Evolutionary conservation across 1,284 basidiomycete genomes (phyloP).

Genomic region (Boletus subluridellus): DNA sequence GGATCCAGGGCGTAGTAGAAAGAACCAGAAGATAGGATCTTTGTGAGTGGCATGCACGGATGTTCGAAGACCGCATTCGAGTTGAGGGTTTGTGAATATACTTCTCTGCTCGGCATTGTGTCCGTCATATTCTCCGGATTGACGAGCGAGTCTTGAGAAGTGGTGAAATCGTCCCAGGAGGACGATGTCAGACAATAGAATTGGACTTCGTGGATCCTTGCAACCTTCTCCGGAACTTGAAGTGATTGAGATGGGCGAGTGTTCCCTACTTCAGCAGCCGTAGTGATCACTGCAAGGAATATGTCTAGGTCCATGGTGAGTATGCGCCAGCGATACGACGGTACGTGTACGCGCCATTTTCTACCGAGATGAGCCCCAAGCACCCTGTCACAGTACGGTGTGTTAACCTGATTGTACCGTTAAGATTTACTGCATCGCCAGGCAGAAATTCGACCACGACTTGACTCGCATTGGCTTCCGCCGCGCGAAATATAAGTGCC

Average conservation of each 20-base stretch:
- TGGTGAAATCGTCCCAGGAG: conserved; percentile 65
- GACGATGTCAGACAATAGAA: conserved; percentile 73
- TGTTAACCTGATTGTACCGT: conserved; percentile 58
- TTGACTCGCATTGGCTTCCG: conserved; percentile 53
- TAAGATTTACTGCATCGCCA: conserved; percentile 66
- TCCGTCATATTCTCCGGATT: conserved; percentile 53
- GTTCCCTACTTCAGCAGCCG: conserved; percentile 75
- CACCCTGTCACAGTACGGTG: conserved; percentile 75
- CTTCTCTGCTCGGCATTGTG: conserved; percentile 45
- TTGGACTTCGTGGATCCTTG: conserved; percentile 72
- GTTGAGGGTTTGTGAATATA: conserved; percentile 43
- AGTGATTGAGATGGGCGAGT: conserved; percentile 58
- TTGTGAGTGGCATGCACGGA: conserved; percentile 85
- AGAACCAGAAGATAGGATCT: conserved; percentile 86
- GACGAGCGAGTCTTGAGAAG: conserved; percentile 46
- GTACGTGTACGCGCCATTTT: conserved; percentile 50
- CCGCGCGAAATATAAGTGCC: conserved; percentile 68
- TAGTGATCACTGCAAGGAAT: conserved; percentile 74
- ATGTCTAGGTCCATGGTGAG: conserved; percentile 50
- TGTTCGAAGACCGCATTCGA: conserved; percentile 67
- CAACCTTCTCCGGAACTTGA: conserved; percentile 53
- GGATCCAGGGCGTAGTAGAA: conserved; percentile 90
- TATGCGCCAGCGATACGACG: not conserved
- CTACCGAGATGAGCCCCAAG: conserved; percentile 71
- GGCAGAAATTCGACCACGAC: conserved; percentile 82